phyloP scores from a whole-genome alignment of 148 eudicot species.

The Drosera capensis region DNA sequence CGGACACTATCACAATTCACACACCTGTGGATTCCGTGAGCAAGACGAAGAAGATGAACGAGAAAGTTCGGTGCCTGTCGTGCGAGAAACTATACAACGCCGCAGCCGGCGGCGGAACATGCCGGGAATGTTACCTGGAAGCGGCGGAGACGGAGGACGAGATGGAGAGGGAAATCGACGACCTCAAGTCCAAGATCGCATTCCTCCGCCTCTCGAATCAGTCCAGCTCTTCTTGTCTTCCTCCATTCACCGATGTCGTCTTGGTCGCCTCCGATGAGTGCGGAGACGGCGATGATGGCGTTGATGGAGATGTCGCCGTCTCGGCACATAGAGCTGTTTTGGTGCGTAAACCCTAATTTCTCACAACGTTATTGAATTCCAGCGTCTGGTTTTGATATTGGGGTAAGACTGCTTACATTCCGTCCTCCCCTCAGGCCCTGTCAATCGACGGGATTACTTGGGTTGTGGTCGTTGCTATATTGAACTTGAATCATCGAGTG shows the following conservation, averaged over 20 bases:
- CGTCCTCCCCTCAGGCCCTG: too few relatives aligned
- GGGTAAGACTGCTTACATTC: too few relatives aligned
- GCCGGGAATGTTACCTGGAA: constrained; percentile 84
- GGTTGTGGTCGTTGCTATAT: too few relatives aligned
- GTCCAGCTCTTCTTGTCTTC: constrained; percentile 1
- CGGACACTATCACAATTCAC: too few relatives aligned
- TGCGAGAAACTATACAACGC: constrained; percentile 65
- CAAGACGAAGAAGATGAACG: too few relatives aligned
- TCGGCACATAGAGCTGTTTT: constrained; percentile 65
- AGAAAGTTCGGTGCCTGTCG: constrained; percentile 37
- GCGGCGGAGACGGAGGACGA: constrained; percentile 84
- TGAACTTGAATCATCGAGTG: too few relatives aligned
- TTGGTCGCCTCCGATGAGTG: constrained; percentile 43
- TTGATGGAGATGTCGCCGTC: too few relatives aligned
- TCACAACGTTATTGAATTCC: too few relatives aligned
- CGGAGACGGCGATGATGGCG: too few relatives aligned
- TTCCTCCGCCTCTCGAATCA: constrained; percentile 31
- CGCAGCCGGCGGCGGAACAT: constrained; percentile 76
- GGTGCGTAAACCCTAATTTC: constrained; percentile 36
- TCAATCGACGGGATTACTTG: too few relatives aligned
- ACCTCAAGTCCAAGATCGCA: constrained; percentile 52
- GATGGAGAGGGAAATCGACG: constrained; percentile 62
- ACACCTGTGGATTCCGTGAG: too few relatives aligned
- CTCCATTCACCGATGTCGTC: constrained; percentile 53
- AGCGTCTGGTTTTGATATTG: too few relatives aligned